Percentiles rank a stretch among this genome's conserved stretches.
Conservation (phyloP, 148 eudicot species). For the Rhododendron griersonianum region DNA sequence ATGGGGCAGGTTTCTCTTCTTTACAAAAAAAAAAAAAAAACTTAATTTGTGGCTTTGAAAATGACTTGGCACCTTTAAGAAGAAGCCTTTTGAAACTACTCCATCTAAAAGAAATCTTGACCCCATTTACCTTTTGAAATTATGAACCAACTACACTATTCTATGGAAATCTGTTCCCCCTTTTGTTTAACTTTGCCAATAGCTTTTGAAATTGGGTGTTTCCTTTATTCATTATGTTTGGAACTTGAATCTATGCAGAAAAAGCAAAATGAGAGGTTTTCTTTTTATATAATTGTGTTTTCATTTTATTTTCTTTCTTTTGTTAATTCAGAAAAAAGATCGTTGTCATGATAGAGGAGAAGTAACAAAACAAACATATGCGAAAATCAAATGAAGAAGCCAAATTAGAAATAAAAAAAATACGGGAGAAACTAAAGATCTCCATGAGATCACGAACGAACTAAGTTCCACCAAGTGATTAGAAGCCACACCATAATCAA, state of each 20-base stretch:
- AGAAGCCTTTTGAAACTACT: neutral
- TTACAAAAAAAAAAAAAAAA: neutral
- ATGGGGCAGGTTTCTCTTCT: neutral
- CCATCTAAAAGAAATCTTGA: neutral
- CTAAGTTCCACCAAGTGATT: too few relatives aligned
- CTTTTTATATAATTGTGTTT: neutral
- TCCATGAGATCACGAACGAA: too few relatives aligned
- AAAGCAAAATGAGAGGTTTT: neutral
- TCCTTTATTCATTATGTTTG: neutral
- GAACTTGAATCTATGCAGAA: neutral
- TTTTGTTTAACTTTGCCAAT: neutral
- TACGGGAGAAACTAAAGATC: too few relatives aligned
- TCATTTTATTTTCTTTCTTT: neutral
- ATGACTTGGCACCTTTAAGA: neutral
- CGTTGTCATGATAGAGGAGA: too few relatives aligned
- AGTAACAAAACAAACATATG: too few relatives aligned
- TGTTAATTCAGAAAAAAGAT: too few relatives aligned
- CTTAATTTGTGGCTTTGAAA: neutral
- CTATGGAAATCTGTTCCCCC: neutral
- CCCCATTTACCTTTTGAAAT: neutral
- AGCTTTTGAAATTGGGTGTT: neutral
- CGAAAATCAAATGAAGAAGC: too few relatives aligned
- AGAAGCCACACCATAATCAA: too few relatives aligned
- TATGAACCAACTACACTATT: neutral
- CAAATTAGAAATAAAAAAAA: too few relatives aligned